phyloP scores from a whole-genome alignment of 495 filamentous ascomycete species.

The Tuber brumale region DNA sequence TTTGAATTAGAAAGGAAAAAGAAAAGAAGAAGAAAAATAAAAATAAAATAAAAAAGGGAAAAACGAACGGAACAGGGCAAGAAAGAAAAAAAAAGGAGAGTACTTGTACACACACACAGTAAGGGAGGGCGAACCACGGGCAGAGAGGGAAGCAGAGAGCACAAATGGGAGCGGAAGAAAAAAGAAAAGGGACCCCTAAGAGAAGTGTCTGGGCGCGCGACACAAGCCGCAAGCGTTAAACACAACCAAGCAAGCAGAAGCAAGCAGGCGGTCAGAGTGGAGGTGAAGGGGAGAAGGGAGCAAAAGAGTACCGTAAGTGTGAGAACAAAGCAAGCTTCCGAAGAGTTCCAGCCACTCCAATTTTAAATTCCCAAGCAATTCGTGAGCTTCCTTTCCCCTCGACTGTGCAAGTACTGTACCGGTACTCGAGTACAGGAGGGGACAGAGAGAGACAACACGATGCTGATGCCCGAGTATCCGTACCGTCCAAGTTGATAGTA shows the following conservation, averaged over 20 bases:
- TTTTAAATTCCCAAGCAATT: background rate
- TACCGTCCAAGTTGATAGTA: background rate
- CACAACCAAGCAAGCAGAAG: background rate
- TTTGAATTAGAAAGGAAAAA: constrained; percentile 22
- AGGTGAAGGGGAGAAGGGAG: background rate
- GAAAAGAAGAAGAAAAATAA: constrained; percentile 25
- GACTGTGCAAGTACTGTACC: background rate
- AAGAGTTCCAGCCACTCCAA: background rate
- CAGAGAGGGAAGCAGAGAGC: background rate
- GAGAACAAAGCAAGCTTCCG: background rate
- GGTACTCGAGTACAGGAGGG: background rate
- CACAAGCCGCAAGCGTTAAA: background rate
- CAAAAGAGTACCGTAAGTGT: background rate
- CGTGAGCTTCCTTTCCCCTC: background rate
- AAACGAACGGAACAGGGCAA: constrained; percentile 7
- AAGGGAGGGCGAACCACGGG: background rate
- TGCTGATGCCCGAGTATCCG: background rate
- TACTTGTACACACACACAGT: too few relatives aligned
- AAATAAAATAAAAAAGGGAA: constrained; percentile 26
- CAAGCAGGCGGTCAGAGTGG: background rate
- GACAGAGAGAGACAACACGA: background rate
- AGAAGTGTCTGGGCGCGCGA: background rate
- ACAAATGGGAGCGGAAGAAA: background rate
- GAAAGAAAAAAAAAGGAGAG: constrained; percentile 8
- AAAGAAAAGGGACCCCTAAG: background rate